Percentiles rank a stretch among this genome's conserved stretches.
Evolutionary conservation across 176 grass and related monocot species (phyloP).

Genomic region (Aegilops sharonensis): DNA sequence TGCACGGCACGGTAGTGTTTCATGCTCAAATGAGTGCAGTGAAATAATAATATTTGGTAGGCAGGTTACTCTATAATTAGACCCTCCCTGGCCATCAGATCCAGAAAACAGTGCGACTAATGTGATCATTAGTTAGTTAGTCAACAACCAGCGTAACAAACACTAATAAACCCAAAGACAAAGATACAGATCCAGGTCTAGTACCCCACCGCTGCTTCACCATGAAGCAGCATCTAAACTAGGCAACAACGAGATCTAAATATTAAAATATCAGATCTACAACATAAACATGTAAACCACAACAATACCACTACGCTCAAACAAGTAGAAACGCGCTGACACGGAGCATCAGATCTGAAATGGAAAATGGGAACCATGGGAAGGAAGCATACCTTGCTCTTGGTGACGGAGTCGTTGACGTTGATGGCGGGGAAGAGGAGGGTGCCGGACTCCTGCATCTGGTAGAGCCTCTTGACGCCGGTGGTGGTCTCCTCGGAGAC

Average conservation of each 20-base stretch:
- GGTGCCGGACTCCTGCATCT: constrained; percentile 74
- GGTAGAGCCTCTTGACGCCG: constrained; percentile 84
- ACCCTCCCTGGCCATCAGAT: background rate
- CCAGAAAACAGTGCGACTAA: background rate
- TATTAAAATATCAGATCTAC: background rate
- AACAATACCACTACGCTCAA: background rate
- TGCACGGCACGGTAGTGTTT: too few species aligned
- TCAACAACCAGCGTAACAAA: background rate
- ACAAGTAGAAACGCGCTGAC: background rate
- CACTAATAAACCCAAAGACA: background rate
- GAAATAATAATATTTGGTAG: too few species aligned
- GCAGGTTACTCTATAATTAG: too few species aligned
- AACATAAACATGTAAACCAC: background rate
- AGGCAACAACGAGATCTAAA: background rate
- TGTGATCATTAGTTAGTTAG: background rate
- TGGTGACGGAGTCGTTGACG: constrained; percentile 95
- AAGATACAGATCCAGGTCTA: background rate
- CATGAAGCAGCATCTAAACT: background rate
- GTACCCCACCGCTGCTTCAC: background rate
- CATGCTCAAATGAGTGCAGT: too few species aligned
- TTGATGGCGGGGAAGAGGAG: constrained; percentile 94
- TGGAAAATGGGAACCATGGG: background rate
- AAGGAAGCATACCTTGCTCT: constrained; percentile 77
- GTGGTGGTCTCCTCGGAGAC: constrained; percentile 98
- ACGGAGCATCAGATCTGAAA: constrained; percentile 23